A percentile compares a stretch with the other conserved stretches of the same genome.
Conservation (phyloP, 768 basidiomycete genomes). For the Dendrothele bispora region DNA sequence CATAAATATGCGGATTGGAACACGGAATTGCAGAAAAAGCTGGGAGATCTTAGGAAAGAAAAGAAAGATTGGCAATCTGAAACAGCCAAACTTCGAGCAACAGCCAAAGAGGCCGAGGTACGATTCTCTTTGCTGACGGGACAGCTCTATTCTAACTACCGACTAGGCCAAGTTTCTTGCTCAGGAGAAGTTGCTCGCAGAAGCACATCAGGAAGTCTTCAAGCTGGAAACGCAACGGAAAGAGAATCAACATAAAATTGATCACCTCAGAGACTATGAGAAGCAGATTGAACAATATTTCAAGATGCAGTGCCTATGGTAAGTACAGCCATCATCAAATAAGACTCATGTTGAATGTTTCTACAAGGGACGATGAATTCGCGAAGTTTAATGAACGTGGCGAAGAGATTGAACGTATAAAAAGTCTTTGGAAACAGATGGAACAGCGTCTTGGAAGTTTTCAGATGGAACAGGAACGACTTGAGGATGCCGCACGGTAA, state of each 20-base stretch:
- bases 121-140: background rate
- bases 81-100: conserved; percentile 63
- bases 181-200: conserved; percentile 66
- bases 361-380: conserved; percentile 71
- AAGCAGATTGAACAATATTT: conserved; percentile 81
- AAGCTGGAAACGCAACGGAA: conserved; percentile 73
- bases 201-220: conserved; percentile 70
- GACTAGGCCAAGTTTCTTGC: conserved; percentile 63
- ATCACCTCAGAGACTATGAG: conserved; percentile 82
- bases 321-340: conserved; percentile 17
- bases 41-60: conserved; percentile 74
- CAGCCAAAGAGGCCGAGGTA: conserved; percentile 72
- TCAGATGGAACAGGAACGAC: conserved; percentile 48
- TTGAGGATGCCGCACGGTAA: conserved; percentile 64
- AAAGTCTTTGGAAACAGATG: conserved; percentile 64
- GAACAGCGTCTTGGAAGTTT: conserved; percentile 60
- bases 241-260: conserved; percentile 80
- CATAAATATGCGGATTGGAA: conserved; percentile 86
- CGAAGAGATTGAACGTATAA: conserved; percentile 56
- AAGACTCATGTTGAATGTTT: background rate
- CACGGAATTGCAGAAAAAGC: conserved; percentile 72
- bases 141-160: no score
- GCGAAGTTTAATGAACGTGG: conserved; percentile 65
- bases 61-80: conserved; percentile 77
- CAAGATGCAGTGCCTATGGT: conserved; percentile 80